Evolutionary conservation across 73 alveolate species (phyloP).

Genomic region (Paramecium octaurelia): DNA sequence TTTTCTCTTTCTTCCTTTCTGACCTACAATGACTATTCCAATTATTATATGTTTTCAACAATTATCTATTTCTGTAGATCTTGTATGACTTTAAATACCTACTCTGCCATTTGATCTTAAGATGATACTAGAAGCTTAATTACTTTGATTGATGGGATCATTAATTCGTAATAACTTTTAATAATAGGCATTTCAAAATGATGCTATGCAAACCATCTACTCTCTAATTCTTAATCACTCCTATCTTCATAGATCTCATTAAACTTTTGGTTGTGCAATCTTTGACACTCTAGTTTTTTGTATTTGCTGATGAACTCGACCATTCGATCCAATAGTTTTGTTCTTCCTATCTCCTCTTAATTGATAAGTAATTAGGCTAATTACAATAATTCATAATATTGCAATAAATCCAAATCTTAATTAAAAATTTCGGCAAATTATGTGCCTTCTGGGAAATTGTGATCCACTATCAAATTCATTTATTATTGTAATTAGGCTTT

Average conservation of each 20-base stretch:
- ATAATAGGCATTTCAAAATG: slow-evolving; percentile 39
- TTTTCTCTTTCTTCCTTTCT: background rate
- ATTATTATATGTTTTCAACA: background rate
- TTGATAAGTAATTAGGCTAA: background rate
- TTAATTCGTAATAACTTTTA: background rate
- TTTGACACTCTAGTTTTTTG: background rate
- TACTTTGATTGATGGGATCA: background rate
- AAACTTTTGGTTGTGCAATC: background rate
- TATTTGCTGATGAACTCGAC: background rate
- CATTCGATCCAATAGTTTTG: background rate
- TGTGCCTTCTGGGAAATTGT: background rate
- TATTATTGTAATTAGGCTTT: background rate
- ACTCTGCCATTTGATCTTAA: background rate
- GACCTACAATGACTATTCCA: background rate
- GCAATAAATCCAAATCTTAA: background rate
- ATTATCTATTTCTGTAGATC: background rate
- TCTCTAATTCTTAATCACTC: background rate
- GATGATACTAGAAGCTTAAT: background rate
- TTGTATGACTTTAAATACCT: background rate
- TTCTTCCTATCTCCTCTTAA: slow-evolving; percentile 25
- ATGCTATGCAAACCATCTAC: slow-evolving; percentile 48
- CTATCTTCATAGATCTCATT: slow-evolving; percentile 19
- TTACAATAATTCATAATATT: background rate
- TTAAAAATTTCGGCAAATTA: background rate
- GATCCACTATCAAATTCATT: slow-evolving; percentile 19